Base-by-base conservation (phyloP, 129 eudicot species). In the Lactuca saligna region DNA sequence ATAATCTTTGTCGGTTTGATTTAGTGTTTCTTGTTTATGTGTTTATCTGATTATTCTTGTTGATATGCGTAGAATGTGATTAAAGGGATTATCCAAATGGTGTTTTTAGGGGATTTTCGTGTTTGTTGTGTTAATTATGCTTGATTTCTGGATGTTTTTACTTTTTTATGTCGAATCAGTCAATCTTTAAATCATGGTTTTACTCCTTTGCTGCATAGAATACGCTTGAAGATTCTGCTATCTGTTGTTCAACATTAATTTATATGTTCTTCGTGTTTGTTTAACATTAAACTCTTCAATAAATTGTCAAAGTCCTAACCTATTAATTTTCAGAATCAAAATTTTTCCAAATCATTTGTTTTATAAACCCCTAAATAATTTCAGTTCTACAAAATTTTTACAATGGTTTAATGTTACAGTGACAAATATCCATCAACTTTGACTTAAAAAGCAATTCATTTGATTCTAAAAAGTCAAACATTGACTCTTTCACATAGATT, bases 31-130 rank as follows among this genome's bases (percentile, higher is more conserved):
- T 50, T 63, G 4, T 12, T 35, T 57, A 49, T 54, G 68, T 49
- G 51, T 74, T 53, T 33, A 32, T 69, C 60, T 7, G 74, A 39
- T 71, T 51, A 34, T 54, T 9, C 75, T 39, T 44, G 68, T 34
- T 75, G 8, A 20, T 73, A 48, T 17, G 44, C 16, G 41, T 37
- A 56, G 75, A 50, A 70, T 69, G 74, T 70, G 80, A 53, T 63
- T 34, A 39, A 8, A 38, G 54, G 57, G 56, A 29, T 73, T 46
- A 37, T 38, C 53, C 34, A 33, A 48, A 33, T 71, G 54, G 42
- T 60, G 51, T 49, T 48, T 57, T 61, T n/a, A 69, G 54, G 68
- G 76, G 61, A 49, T 60, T 50, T 57, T 59, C 62, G 16, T 51
- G 55, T 71, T 50, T 60, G 16, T 71, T 48, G 35, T 46, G 20